Conservation (phyloP, 352 stramenopile species). For the Phytophthora rubi region DNA sequence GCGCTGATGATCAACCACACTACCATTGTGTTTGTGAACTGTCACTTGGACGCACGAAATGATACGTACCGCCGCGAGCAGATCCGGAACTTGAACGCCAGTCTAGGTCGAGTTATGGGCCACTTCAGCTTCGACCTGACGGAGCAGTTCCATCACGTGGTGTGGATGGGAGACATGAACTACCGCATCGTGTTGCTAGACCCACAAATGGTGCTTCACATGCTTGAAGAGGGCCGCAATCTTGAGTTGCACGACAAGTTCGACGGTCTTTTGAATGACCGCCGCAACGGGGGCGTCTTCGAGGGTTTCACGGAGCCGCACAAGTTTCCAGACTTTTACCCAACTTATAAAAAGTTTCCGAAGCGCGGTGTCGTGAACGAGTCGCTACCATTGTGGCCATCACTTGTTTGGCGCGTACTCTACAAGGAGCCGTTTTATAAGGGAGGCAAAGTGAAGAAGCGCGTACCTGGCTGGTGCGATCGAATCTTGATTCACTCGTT, state of each 20-base stretch:
- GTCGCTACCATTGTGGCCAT: constrained; percentile 65
- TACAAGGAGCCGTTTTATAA: constrained; percentile 93
- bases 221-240: constrained; percentile 81
- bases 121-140: constrained; percentile 84
- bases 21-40: constrained; percentile 88
- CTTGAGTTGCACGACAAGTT: constrained; percentile 86
- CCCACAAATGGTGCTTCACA: constrained; percentile 76
- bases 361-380: constrained; percentile 76
- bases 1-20: constrained; percentile 78
- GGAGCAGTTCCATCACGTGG: constrained; percentile 89
- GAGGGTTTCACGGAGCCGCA: constrained; percentile 83
- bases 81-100: constrained; percentile 80
- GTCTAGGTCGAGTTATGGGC: constrained; percentile 81
- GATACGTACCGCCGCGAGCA: constrained; percentile 84
- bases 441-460: constrained; percentile 89
- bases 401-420: constrained; percentile 76
- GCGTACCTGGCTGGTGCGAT: constrained; percentile 88
- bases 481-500: constrained; percentile 88
- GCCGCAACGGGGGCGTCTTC: constrained; percentile 74
- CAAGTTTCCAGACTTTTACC: constrained; percentile 90
- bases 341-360: constrained; percentile 91
- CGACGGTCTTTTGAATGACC: constrained; percentile 84
- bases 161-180: constrained; percentile 92
- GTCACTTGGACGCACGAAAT: constrained; percentile 84
- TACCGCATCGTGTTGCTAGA: constrained; percentile 85